Evolutionary conservation across 2,329 filamentous ascomycete species (phyloP).

Genomic region (Endoconidiophora laricicola): DNA sequence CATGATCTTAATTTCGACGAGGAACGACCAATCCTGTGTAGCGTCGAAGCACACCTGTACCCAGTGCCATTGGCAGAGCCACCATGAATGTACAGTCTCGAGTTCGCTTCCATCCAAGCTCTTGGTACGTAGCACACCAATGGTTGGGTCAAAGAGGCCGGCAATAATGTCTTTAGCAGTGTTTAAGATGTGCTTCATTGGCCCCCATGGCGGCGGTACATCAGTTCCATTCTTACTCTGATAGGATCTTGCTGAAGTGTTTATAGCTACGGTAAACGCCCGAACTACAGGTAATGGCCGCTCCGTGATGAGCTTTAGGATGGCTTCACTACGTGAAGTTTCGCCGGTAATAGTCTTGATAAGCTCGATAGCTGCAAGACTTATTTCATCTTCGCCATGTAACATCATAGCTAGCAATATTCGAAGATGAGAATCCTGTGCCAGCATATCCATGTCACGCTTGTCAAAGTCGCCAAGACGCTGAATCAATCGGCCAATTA

Average conservation of each 20-base stretch:
- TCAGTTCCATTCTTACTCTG: conserved; percentile 9
- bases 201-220: conserved; percentile 31
- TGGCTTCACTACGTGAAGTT: conserved; percentile 31
- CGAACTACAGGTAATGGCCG: conserved; percentile 21
- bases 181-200: conserved; percentile 39
- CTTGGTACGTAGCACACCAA: conserved; percentile 38
- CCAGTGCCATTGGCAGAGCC: conserved; percentile 69
- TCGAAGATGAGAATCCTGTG: conserved; percentile 48
- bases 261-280: conserved; percentile 28
- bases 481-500: conserved; percentile 60
- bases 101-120: conserved; percentile 44
- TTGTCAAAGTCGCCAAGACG: conserved; percentile 61
- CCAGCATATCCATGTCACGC: conserved; percentile 51
- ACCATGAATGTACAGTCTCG: conserved; percentile 56
- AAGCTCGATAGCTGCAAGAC: conserved; percentile 63
- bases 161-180: conserved; percentile 40
- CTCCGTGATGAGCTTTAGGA: conserved; percentile 29
- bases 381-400: conserved; percentile 62
- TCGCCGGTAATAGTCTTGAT: conserved; percentile 69
- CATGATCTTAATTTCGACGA: conserved; percentile 62
- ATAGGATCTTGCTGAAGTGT: conserved; percentile 14
- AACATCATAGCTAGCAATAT: conserved; percentile 66
- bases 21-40: conserved; percentile 69
- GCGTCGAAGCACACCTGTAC: conserved; percentile 66
- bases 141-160: conserved; percentile 37